Evolutionary conservation across 2,329 filamentous ascomycete genomes (phyloP).

Genomic region (Paraconiothyrium brasiliense): DNA sequence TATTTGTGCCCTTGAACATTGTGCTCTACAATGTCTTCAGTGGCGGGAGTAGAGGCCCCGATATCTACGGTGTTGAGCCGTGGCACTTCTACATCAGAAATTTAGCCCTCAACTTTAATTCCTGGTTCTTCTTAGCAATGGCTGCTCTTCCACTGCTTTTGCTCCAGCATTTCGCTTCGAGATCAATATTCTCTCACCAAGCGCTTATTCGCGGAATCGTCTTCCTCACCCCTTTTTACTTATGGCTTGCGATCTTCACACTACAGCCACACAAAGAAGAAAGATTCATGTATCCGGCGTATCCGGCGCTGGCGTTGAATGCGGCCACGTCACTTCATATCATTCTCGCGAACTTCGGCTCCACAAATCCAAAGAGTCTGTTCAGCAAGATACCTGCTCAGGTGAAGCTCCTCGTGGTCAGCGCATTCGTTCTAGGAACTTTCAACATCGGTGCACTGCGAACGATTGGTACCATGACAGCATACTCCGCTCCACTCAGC

Average conservation of each 20-base stretch:
- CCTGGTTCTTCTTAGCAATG: constrained; percentile 88
- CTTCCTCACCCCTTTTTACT: constrained; percentile 86
- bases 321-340: constrained; percentile 87
- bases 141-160: constrained; percentile 77
- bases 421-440: constrained; percentile 69
- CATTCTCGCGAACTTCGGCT: constrained; percentile 77
- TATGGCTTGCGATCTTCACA: constrained; percentile 93
- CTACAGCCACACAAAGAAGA: constrained; percentile 97
- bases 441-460: constrained; percentile 74
- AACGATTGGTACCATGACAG: constrained; percentile 78
- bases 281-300: constrained; percentile 97
- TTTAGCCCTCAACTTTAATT: constrained; percentile 89
- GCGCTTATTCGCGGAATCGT: constrained; percentile 79
- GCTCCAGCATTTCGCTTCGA: constrained; percentile 73
- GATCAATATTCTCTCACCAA: constrained; percentile 70
- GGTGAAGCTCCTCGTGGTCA: constrained; percentile 73
- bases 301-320: constrained; percentile 89
- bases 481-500: constrained; percentile 81
- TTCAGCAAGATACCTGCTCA: constrained; percentile 76
- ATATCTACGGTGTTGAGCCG: constrained; percentile 94
- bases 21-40: constrained; percentile 95
- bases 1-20: constrained; percentile 88
- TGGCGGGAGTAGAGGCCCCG: constrained; percentile 77
- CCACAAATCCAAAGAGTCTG: constrained; percentile 71
- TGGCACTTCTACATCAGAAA: constrained; percentile 98